These are phyloP conservation scores for Pseudogymnoascus sp. DNA, from an alignment of 2,329 filamentous ascomycete genomes.

Conservation along the genomic window DNA sequence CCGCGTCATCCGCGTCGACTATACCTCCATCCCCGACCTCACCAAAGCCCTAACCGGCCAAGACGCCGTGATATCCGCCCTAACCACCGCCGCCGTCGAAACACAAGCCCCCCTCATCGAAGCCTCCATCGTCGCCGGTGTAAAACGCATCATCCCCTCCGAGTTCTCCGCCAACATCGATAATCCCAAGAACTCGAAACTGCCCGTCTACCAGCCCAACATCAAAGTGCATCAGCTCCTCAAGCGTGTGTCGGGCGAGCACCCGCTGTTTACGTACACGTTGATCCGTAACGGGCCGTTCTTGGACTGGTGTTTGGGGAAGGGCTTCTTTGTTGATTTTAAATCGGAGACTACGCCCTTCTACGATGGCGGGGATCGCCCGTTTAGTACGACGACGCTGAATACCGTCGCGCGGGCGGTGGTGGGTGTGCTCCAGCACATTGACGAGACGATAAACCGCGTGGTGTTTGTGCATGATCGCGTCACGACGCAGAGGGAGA, in stretches of 20 bases:
- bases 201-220: not conserved
- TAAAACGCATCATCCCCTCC: not conserved
- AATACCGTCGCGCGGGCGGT: not conserved
- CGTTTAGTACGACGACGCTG: not conserved
- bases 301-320: not conserved
- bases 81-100: conserved; percentile 29
- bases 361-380: not conserved
- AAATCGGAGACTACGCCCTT: not conserved
- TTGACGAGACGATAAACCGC: conserved; percentile 34
- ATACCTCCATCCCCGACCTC: conserved; percentile 34
- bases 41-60: conserved; percentile 43
- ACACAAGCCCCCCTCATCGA: conserved; percentile 34
- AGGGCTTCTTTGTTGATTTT: not conserved
- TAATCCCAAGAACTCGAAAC: not conserved
- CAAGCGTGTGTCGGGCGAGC: not conserved
- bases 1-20: conserved; percentile 40
- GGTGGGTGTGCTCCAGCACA: not conserved
- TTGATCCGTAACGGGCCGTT: not conserved
- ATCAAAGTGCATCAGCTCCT: not conserved
- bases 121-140: not conserved
- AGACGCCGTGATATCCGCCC: conserved; percentile 48
- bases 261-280: not conserved
- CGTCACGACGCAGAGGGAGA: conserved; percentile 36
- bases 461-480: conserved; percentile 37
- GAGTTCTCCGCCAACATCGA: not conserved